Evolutionary conservation across 2,329 filamentous ascomycete genomes (phyloP).

Genomic region (Podosphaera xanthii): DNA sequence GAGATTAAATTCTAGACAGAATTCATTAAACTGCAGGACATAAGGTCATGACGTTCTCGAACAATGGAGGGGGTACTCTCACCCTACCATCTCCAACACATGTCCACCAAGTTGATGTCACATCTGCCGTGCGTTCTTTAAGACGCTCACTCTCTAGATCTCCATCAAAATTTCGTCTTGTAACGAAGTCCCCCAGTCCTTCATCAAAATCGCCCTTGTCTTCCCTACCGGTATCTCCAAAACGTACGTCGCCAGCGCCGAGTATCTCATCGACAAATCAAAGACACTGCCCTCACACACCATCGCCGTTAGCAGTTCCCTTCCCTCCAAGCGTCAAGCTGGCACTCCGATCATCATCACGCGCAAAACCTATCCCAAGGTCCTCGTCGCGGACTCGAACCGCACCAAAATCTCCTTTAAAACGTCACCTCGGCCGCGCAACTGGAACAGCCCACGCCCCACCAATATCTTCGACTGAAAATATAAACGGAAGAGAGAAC

Average conservation of each 20-base stretch:
- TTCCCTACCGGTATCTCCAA: constrained; percentile 28
- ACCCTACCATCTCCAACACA: constrained; percentile 74
- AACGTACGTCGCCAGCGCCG: constrained; percentile 26
- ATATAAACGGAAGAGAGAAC: constrained; percentile 21
- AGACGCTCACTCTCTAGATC: constrained; percentile 77
- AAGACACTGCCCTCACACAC: constrained; percentile 19
- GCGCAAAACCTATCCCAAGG: constrained; percentile 32
- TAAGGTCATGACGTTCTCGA: constrained; percentile 32
- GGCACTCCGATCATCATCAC: constrained; percentile 37
- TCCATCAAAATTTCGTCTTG: constrained; percentile 68
- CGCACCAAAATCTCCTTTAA: constrained; percentile 61
- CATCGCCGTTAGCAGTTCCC: constrained; percentile 36
- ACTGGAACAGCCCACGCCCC: constrained; percentile 47
- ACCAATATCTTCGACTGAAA: constrained; percentile 10
- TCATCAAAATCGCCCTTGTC: constrained; percentile 35
- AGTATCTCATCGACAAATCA: constrained; percentile 16
- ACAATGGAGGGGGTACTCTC: constrained; percentile 47
- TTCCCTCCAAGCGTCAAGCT: constrained; percentile 45
- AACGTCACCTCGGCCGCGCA: constrained; percentile 45
- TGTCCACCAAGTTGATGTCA: constrained; percentile 60
- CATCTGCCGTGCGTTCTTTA: constrained; percentile 59
- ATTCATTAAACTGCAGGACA: not conserved
- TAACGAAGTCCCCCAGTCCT: constrained; percentile 20
- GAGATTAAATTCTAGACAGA: not conserved
- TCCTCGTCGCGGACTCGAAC: constrained; percentile 38